Evolutionary conservation across 1,284 basidiomycete genomes (phyloP), one percentile per base, ranked within the genome.

Genomic region (Exobasidium cylindrosporum): DNA sequence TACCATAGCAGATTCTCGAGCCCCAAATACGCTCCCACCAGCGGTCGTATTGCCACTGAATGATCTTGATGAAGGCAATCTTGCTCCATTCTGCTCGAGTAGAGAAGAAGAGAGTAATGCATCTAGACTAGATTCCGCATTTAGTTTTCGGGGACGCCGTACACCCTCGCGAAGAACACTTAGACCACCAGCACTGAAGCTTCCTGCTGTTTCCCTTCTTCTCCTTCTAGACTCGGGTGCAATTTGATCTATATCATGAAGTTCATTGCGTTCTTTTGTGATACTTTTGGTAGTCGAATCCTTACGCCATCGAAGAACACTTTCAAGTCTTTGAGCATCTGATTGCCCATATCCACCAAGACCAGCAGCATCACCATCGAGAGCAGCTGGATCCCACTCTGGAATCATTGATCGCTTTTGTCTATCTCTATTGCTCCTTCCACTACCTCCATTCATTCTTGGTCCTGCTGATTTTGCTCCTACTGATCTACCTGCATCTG

Each of bases 341-440:
- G 47, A 28, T n/a, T n/a, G n/a, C 13, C 21, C 4, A 50, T 21
- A 50, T 4, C 43, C 23, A 4, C 17, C 23, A 4, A 45, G 3
- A 4, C 43, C 43, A 50, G 47, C 47, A 50, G 47, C 61, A 4
- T 64, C 57, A 31, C 55, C 54, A 3, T 24, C 67, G 29, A 71
- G 54, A 14, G 69, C 65, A 28, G 65, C 69, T 5, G 67, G 65
- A 35, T 68, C 69, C 55, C 66, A 64, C 31, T 68, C 69, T 3
- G 69, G 69, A 21, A 50, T 7, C 14, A 14, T 28, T 28, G 26
- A 50, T 21, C 47, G n/a, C 10, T 63, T 63, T 11, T 64, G 67
- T 1, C 59, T 61, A 3, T 44, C 58, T 50, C 58, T 24, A 55
- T 17, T 32, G 21, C 28, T 31, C 28, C 40, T 26, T 57, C 26